These are phyloP conservation scores for Lasiosphaeria miniovina DNA, from an alignment of 495 filamentous ascomycete species.

Conservation along the genomic window DNA sequence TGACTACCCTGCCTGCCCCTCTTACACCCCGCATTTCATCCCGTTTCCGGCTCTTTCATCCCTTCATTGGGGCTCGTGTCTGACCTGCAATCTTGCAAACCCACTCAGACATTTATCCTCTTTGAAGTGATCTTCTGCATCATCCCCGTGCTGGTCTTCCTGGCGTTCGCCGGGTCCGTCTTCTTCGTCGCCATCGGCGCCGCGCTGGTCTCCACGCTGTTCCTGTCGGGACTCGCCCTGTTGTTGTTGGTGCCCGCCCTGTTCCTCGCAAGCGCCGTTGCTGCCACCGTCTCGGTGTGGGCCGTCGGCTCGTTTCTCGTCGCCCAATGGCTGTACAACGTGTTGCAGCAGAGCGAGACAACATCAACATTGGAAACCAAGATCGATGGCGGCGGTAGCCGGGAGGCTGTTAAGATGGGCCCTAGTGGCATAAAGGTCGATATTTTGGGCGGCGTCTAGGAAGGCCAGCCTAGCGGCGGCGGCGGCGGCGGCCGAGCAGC, in stretches of 20 bases:
- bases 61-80: not conserved
- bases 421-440: not conserved
- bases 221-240: conserved; percentile 61
- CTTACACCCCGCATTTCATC: not conserved
- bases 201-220: conserved; percentile 58
- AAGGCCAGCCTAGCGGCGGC: too few relatives aligned
- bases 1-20: conserved; percentile 7
- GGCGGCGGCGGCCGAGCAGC: too few relatives aligned
- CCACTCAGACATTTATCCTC: conserved; percentile 42
- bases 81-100: not conserved
- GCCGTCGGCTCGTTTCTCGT: conserved; percentile 55
- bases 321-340: conserved; percentile 46
- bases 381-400: too few relatives aligned
- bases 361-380: not conserved
- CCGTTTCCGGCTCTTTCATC: not conserved
- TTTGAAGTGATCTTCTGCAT: conserved; percentile 54
- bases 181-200: conserved; percentile 53
- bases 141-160: conserved; percentile 60
- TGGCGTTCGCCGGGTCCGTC: conserved; percentile 53
- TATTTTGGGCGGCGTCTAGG: too few relatives aligned
- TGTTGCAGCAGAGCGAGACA: conserved; percentile 16
- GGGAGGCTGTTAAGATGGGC: too few relatives aligned
- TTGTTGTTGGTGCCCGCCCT: conserved; percentile 62
- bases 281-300: conserved; percentile 61
- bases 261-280: conserved; percentile 54